A percentile compares a stretch with the other conserved stretches of the same genome.
Conservation (phyloP, 2,329 filamentous ascomycete species). For the Colletotrichum brevisporum region DNA sequence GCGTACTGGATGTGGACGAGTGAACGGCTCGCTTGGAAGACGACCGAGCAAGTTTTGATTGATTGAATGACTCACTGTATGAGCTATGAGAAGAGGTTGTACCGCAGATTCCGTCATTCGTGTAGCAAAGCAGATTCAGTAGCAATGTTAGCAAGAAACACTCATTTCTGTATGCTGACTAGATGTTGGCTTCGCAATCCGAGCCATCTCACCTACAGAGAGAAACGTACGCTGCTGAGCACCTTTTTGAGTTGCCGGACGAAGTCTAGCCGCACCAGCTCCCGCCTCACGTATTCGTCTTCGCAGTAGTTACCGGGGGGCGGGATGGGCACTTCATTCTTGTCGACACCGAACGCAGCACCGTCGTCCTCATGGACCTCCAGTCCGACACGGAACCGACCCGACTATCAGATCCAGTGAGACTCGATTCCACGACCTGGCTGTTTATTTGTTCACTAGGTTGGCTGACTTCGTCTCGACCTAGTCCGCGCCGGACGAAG, state of each 20-base stretch:
- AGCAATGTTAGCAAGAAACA: no score
- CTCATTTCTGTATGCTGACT: no score
- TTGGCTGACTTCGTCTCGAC: background rate
- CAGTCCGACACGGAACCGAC: conserved; percentile 7
- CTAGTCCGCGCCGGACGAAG: conserved; percentile 18
- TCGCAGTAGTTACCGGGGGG: background rate
- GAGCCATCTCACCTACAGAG: no score
- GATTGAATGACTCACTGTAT: no score
- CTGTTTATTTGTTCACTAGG: background rate
- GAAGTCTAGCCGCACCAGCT: background rate
- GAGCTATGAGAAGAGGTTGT: no score
- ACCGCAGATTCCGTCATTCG: no score
- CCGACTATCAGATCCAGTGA: conserved; percentile 14
- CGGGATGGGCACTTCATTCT: conserved; percentile 14
- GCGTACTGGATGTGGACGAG: no score
- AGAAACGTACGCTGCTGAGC: background rate
- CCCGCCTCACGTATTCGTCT: conserved; percentile 19
- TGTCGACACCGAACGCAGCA: conserved; percentile 22
- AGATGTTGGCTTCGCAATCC: no score
- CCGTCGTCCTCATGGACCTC: conserved; percentile 10
- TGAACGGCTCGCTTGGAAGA: no score
- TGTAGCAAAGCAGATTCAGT: no score
- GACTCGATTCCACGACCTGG: background rate
- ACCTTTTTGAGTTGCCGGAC: background rate
- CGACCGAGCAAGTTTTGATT: no score